phyloP scores from a whole-genome alignment of 108 stramenopile genomes.

The Fragilariopsis cylindrus region DNA sequence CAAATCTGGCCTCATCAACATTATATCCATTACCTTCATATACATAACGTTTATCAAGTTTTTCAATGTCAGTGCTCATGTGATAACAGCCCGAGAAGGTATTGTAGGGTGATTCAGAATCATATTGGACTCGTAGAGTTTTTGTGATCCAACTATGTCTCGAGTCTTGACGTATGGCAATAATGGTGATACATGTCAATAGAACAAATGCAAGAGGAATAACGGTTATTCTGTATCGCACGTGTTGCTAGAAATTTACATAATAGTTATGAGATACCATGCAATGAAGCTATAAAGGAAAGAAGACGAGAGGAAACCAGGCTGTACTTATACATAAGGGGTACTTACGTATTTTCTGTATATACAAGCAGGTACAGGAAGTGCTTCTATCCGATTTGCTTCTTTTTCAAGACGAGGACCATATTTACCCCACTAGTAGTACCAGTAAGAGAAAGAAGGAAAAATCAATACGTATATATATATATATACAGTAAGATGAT shows the following conservation, averaged over 20 bases:
- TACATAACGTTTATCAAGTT: background rate
- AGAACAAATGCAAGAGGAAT: background rate
- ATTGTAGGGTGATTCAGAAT: background rate
- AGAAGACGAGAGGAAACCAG: too few species aligned
- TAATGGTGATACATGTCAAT: background rate
- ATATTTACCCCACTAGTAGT: background rate
- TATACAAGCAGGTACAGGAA: background rate
- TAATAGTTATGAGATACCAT: too few species aligned
- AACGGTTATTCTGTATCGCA: background rate
- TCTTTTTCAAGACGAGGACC: background rate
- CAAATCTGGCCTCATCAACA: background rate
- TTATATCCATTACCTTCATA: background rate
- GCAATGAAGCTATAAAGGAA: too few species aligned
- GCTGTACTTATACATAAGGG: too few species aligned
- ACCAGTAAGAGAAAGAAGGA: too few species aligned
- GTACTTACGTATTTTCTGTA: background rate
- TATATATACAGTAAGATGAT: too few species aligned
- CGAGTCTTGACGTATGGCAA: background rate
- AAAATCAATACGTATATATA: too few species aligned
- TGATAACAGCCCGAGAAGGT: background rate
- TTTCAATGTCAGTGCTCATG: background rate
- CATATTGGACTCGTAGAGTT: background rate
- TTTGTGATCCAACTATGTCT: background rate
- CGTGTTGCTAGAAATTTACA: background rate
- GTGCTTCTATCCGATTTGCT: slow-evolving; percentile 2